Evolutionary conservation across 2,329 filamentous ascomycete species (phyloP).

Genomic region (Xylariales sp.): DNA sequence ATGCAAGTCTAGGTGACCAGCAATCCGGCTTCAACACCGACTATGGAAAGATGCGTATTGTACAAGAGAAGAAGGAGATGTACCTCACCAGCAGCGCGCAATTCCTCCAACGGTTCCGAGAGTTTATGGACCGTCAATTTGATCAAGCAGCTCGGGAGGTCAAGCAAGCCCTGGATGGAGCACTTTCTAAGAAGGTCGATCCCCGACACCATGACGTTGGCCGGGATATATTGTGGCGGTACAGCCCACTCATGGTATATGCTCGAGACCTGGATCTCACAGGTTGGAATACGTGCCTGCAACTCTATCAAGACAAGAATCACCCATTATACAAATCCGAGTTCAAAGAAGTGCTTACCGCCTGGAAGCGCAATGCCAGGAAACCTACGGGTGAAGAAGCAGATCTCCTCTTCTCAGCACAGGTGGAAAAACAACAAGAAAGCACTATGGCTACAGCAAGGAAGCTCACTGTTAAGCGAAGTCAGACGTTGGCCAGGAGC

Average conservation of each 20-base stretch:
- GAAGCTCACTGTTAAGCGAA: slow-evolving; percentile 90
- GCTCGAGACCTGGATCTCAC: slow-evolving; percentile 75
- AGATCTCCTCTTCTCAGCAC: slow-evolving; percentile 82
- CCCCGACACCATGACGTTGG: slow-evolving; percentile 65
- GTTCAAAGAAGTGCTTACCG: slow-evolving; percentile 69
- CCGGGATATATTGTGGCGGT: slow-evolving; percentile 76
- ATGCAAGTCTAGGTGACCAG: slow-evolving; percentile 41
- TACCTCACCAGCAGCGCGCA: slow-evolving; percentile 71
- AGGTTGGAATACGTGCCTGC: slow-evolving; percentile 77
- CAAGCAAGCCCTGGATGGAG: slow-evolving; percentile 57
- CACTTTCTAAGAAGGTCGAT: slow-evolving; percentile 63
- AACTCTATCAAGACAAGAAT: slow-evolving; percentile 74
- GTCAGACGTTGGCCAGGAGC: slow-evolving; percentile 76
- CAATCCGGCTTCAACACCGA: slow-evolving; percentile 60
- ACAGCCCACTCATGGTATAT: slow-evolving; percentile 83
- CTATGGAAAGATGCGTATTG: slow-evolving; percentile 84
- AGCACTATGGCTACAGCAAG: slow-evolving; percentile 69
- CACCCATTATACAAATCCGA: slow-evolving; percentile 75
- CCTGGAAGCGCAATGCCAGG: slow-evolving; percentile 75
- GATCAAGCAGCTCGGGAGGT: slow-evolving; percentile 69
- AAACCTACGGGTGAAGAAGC: slow-evolving; percentile 73
- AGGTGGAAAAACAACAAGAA: slow-evolving; percentile 80
- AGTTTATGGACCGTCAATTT: slow-evolving; percentile 79
- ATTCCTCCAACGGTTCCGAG: slow-evolving; percentile 75
- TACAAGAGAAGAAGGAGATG: slow-evolving; percentile 90